Conservation (phyloP, 306 rosid genomes). For the Cucurbita pepo region DNA sequence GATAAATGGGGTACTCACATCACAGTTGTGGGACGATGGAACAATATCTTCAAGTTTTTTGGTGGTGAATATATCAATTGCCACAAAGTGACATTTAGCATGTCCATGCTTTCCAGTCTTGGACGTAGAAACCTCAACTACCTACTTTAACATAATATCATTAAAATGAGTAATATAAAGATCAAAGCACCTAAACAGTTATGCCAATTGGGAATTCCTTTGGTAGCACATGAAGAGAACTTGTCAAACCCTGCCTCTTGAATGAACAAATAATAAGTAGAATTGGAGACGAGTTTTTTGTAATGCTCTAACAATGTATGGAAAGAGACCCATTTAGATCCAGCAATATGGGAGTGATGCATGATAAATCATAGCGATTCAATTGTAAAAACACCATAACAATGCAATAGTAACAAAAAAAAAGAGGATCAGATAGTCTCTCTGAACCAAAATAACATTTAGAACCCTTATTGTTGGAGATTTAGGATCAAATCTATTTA, state of each 20-base stretch:
- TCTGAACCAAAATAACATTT: neutral
- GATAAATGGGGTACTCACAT: constrained; percentile 24
- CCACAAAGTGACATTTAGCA: constrained; percentile 80
- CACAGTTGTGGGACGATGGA: constrained; percentile 81
- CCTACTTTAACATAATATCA: constrained; percentile 20
- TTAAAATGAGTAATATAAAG: neutral
- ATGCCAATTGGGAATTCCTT: neutral
- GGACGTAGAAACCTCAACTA: constrained; percentile 82
- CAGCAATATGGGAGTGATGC: neutral
- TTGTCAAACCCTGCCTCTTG: neutral
- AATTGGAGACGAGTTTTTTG: neutral
- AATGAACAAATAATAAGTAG: neutral
- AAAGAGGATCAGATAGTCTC: no score
- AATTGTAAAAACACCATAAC: neutral
- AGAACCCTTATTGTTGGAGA: neutral
- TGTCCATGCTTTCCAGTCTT: constrained; percentile 88
- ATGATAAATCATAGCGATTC: neutral
- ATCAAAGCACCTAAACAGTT: neutral
- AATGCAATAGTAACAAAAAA: neutral
- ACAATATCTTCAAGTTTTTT: constrained; percentile 84
- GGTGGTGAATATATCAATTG: constrained; percentile 56
- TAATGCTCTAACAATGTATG: neutral
- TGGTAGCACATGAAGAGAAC: neutral
- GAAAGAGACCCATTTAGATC: neutral
- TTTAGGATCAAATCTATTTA: neutral